phyloP scores from a whole-genome alignment of 768 basidiomycete species.

The Porpolomopsis calyptriformis region DNA sequence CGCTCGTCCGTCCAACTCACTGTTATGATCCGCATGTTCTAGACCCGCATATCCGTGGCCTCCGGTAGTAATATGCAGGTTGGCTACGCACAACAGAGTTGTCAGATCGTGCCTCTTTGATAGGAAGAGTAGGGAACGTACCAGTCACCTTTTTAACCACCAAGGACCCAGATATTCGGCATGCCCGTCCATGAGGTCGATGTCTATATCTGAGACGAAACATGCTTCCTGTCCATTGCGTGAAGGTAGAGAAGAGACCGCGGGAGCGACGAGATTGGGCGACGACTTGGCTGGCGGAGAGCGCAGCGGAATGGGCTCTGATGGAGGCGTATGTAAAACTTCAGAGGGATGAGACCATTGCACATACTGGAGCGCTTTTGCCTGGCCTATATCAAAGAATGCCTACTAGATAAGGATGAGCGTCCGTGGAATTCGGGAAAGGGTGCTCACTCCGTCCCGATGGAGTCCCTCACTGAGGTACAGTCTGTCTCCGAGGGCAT shows the following conservation, averaged over 20 bases:
- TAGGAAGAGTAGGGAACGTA: slow-evolving; percentile 16
- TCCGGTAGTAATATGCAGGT: slow-evolving; percentile 87
- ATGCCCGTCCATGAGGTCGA: slow-evolving; percentile 54
- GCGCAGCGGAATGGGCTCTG: slow-evolving; percentile 52
- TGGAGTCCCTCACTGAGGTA: slow-evolving; percentile 69
- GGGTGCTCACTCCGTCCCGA: slow-evolving; percentile 65
- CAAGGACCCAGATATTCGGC: slow-evolving; percentile 77
- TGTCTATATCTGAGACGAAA: slow-evolving; percentile 63
- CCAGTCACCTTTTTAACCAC: slow-evolving; percentile 85
- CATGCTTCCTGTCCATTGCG: slow-evolving; percentile 24
- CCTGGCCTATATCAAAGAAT: slow-evolving; percentile 73
- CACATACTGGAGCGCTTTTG: slow-evolving; percentile 52
- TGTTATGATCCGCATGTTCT: slow-evolving; percentile 76
- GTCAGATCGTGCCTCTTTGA: not conserved
- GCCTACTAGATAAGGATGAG: slow-evolving; percentile 33
- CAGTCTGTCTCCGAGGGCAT: slow-evolving; percentile 87
- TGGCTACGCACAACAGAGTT: slow-evolving; percentile 36
- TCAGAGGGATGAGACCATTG: not conserved
- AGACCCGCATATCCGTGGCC: slow-evolving; percentile 89
- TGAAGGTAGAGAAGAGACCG: slow-evolving; percentile 54
- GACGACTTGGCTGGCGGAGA: slow-evolving; percentile 62
- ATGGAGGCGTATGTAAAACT: slow-evolving; percentile 3
- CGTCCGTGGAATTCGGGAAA: not conserved
- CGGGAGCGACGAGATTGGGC: slow-evolving; percentile 66
- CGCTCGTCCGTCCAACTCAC: slow-evolving; percentile 35